A percentile compares a stretch with the other conserved stretches of the same genome.
phyloP scores from a whole-genome alignment of 805 yeast species.

The Kodamaea jinghongensis region DNA sequence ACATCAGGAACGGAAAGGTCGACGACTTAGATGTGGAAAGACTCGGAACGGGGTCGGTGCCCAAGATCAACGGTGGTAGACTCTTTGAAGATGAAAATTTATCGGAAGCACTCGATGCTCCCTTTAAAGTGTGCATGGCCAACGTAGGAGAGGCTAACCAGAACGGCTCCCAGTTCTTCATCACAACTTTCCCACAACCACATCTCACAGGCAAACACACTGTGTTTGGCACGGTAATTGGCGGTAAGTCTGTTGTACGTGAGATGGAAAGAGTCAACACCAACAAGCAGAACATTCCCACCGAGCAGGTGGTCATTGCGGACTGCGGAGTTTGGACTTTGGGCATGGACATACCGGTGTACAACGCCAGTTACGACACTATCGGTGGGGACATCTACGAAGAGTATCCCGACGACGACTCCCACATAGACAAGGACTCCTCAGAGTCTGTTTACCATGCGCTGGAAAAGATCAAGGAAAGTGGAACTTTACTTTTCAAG shows the following conservation, averaged over 20 bases:
- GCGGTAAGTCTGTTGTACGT: conserved; percentile 68
- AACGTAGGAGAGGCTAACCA: conserved; percentile 47
- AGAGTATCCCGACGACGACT: conserved; percentile 76
- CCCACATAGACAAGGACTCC: conserved; percentile 54
- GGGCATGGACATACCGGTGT: conserved; percentile 53
- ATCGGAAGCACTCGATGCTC: conserved; percentile 39
- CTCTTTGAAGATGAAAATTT: conserved; percentile 59
- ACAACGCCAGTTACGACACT: conserved; percentile 56
- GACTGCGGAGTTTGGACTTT: conserved; percentile 66
- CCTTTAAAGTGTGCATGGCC: conserved; percentile 63
- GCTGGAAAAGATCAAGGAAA: conserved; percentile 55
- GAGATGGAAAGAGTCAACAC: conserved; percentile 53
- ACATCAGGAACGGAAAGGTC: conserved; percentile 39
- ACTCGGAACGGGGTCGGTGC: conserved; percentile 36
- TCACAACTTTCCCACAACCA: conserved; percentile 64
- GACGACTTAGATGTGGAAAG: conserved; percentile 6
- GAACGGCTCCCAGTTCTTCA: conserved; percentile 69
- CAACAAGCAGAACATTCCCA: conserved; percentile 42
- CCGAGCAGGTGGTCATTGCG: conserved; percentile 43
- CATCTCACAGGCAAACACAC: conserved; percentile 77
- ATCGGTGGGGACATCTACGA: conserved; percentile 72
- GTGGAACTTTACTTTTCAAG: conserved; percentile 63
- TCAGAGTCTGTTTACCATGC: conserved; percentile 52
- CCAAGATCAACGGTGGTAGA: conserved; percentile 16
- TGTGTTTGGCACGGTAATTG: conserved; percentile 68